Evolutionary conservation across 108 stramenopile genomes (phyloP).

Genomic region (Cafeteria roenbergensis): DNA sequence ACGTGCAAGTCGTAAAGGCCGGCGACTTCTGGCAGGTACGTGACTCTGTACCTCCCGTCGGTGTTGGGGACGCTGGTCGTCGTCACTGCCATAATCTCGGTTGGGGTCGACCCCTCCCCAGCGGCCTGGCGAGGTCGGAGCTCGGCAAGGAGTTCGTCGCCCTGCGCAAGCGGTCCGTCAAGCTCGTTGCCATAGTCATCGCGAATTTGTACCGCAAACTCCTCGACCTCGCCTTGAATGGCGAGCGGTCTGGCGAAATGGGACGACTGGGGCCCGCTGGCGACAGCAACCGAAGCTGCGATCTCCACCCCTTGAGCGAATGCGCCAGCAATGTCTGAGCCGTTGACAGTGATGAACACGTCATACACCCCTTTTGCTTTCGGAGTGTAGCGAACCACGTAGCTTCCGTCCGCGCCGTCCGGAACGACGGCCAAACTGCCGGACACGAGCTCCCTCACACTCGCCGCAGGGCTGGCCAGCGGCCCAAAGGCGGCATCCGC

Average conservation of each 20-base stretch:
- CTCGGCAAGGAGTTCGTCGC: neutral
- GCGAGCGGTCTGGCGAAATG: conserved; percentile 39
- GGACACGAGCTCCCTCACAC: too few species aligned
- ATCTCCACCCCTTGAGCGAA: conserved; percentile 41
- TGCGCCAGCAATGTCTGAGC: conserved; percentile 35
- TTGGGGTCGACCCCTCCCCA: too few species aligned
- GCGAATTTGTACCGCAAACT: conserved; percentile 39
- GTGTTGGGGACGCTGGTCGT: conserved; percentile 27
- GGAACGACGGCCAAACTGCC: too few species aligned
- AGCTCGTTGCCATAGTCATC: conserved; percentile 62
- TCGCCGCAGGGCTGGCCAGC: too few species aligned
- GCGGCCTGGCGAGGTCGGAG: too few species aligned
- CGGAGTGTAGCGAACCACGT: conserved; percentile 51
- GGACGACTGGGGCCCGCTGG: conserved; percentile 36
- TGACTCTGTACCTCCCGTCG: conserved; percentile 44
- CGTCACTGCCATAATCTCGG: too few species aligned
- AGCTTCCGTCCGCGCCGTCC: conserved; percentile 15
- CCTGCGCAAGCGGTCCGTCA: conserved; percentile 17
- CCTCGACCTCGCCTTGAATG: conserved; percentile 45
- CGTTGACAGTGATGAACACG: conserved; percentile 34
- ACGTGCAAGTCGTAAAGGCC: conserved; percentile 42
- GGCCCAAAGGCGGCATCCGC: too few species aligned
- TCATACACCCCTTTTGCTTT: conserved; percentile 47
- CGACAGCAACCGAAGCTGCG: conserved; percentile 30
- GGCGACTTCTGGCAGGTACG: conserved; percentile 48